Percentiles rank a stretch among this genome's conserved stretches.
These are phyloP conservation scores for Fonsecaea pedrosoi DNA, from an alignment of 2,329 filamentous ascomycete species.

Conservation along the genomic window DNA sequence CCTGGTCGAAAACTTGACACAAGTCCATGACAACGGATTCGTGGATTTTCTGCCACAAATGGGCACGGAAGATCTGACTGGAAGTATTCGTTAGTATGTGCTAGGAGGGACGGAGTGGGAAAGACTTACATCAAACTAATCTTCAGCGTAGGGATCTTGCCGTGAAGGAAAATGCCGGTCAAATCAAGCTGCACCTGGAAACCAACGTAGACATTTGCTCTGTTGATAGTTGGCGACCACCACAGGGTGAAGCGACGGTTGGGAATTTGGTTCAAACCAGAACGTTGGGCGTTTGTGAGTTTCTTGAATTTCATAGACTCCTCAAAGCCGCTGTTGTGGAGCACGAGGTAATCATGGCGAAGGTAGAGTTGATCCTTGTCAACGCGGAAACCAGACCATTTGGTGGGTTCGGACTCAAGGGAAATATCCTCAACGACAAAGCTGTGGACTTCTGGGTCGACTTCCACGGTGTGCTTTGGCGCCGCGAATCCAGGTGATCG, in stretches of 20 bases:
- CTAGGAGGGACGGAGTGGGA: background rate
- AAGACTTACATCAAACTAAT: conserved; percentile 78
- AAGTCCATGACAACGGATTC: conserved; percentile 99
- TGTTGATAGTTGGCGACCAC: conserved; percentile 69
- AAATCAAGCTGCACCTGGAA: conserved; percentile 98
- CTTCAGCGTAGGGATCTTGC: conserved; percentile 97
- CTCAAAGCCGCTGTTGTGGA: conserved; percentile 48
- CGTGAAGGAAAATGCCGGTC: conserved; percentile 98
- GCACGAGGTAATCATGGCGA: conserved; percentile 57
- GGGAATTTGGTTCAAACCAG: conserved; percentile 96
- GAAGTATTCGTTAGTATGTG: background rate
- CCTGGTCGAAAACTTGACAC: conserved; percentile 97
- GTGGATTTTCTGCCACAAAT: conserved; percentile 99
- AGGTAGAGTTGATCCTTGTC: conserved; percentile 60
- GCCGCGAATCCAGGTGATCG: conserved; percentile 35
- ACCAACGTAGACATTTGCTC: conserved; percentile 84
- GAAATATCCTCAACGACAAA: conserved; percentile 52
- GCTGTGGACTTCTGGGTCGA: conserved; percentile 43
- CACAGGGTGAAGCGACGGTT: conserved; percentile 98
- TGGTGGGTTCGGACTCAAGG: conserved; percentile 53
- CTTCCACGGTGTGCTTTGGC: background rate
- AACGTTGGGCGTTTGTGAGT: conserved; percentile 93
- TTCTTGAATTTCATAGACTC: conserved; percentile 97
- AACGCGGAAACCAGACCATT: conserved; percentile 60
- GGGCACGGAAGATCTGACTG: conserved; percentile 92